Conservation (phyloP, 2,329 filamentous ascomycete genomes). For the Ambrosiella xylebori region DNA sequence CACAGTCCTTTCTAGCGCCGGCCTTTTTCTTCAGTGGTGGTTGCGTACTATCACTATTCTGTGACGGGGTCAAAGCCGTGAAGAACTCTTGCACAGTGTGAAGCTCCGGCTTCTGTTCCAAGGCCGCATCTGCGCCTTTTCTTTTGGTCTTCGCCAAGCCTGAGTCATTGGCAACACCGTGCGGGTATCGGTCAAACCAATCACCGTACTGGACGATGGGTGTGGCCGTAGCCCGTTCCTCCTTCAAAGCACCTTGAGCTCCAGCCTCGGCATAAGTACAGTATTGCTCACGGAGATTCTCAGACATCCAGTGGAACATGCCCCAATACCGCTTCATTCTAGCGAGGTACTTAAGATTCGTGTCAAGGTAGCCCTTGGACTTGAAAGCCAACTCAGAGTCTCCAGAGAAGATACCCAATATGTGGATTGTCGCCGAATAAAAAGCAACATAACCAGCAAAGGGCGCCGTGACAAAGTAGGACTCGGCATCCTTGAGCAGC, state of each 20-base stretch:
- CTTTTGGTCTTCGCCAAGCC: constrained; percentile 38
- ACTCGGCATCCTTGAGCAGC: constrained; percentile 61
- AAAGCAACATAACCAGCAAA: constrained; percentile 94
- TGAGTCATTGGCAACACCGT: constrained; percentile 57
- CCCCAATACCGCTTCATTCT: constrained; percentile 98
- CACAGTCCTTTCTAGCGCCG: not conserved
- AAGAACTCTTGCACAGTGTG: constrained; percentile 93
- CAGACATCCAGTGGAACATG: constrained; percentile 93
- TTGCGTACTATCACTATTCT: constrained; percentile 26
- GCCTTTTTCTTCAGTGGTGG: constrained; percentile 22
- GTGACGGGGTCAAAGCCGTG: constrained; percentile 54
- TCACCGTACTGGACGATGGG: constrained; percentile 72
- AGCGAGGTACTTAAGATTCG: constrained; percentile 76
- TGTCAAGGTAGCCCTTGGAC: constrained; percentile 69
- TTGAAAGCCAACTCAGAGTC: constrained; percentile 57
- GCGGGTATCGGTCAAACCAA: constrained; percentile 91
- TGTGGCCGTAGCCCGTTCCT: constrained; percentile 27
- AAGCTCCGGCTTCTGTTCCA: constrained; percentile 78
- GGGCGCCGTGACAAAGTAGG: constrained; percentile 65
- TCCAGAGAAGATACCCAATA: constrained; percentile 78
- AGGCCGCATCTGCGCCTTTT: constrained; percentile 67
- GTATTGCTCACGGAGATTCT: constrained; percentile 81
- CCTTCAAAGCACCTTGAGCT: constrained; percentile 25
- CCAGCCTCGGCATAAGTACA: constrained; percentile 69
- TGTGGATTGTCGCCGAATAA: constrained; percentile 82